phyloP scores from a whole-genome alignment of 2,329 filamentous ascomycete genomes.

The Diaporthe amygdali region DNA sequence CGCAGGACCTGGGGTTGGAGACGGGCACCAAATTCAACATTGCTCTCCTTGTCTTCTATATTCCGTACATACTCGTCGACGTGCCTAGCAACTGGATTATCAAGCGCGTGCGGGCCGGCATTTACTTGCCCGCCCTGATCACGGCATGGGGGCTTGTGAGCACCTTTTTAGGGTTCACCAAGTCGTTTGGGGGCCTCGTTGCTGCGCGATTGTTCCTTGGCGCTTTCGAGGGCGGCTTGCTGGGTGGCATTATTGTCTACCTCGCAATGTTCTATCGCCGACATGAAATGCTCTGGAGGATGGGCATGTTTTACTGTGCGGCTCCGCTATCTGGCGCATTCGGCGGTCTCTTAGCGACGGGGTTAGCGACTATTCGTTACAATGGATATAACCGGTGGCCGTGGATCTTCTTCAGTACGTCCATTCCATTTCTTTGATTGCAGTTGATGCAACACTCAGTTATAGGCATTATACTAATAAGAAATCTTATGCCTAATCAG shows the following conservation, averaged over 20 bases:
- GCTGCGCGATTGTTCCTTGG: slow-evolving; percentile 52
- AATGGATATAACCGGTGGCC: slow-evolving; percentile 44
- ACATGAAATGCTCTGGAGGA: slow-evolving; percentile 55
- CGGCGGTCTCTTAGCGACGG: slow-evolving; percentile 64
- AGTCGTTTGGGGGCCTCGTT: slow-evolving; percentile 31
- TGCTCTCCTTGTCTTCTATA: slow-evolving; percentile 67
- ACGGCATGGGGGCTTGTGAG: slow-evolving; percentile 42
- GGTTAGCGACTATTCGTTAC: slow-evolving; percentile 57
- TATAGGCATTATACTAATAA: background rate
- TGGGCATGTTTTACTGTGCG: slow-evolving; percentile 70
- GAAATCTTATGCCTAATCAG: slow-evolving; percentile 20
- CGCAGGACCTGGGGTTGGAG: slow-evolving; percentile 50
- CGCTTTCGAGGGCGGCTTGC: slow-evolving; percentile 61
- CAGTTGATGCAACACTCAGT: background rate
- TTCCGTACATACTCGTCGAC: slow-evolving; percentile 71
- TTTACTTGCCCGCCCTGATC: slow-evolving; percentile 72
- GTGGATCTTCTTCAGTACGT: slow-evolving; percentile 53
- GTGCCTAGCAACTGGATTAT: slow-evolving; percentile 69
- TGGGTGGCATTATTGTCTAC: slow-evolving; percentile 63
- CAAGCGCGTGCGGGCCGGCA: slow-evolving; percentile 65
- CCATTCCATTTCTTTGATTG: too few species aligned
- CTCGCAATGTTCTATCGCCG: slow-evolving; percentile 60
- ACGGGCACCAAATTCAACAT: slow-evolving; percentile 63
- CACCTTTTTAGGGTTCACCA: slow-evolving; percentile 32
- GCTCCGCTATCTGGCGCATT: slow-evolving; percentile 72